Conservation (phyloP, 2,329 filamentous ascomycete genomes). For the Hypoxylon sp. region DNA sequence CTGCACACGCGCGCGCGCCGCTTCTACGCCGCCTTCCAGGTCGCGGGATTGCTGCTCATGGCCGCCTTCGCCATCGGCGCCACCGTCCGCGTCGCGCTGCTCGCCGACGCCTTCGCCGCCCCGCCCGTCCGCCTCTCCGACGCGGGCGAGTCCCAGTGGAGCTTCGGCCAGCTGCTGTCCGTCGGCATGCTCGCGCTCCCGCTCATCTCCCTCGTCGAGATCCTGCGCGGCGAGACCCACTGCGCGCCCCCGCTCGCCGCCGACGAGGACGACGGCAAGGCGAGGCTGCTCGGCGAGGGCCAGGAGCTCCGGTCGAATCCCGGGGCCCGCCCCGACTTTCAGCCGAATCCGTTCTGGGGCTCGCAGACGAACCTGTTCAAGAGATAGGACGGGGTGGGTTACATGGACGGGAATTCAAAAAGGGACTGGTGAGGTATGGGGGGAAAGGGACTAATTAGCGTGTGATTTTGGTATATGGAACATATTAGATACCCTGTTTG, state of each 20-base stretch:
- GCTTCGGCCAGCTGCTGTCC: conserved; percentile 69
- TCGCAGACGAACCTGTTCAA: conserved; percentile 49
- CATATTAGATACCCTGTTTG: conserved; percentile 24
- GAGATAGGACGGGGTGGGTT: conserved; percentile 35
- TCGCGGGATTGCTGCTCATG: conserved; percentile 63
- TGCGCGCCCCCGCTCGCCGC: conserved; percentile 41
- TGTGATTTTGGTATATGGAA: conserved; percentile 3
- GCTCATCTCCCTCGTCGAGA: conserved; percentile 66
- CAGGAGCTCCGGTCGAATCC: conserved; percentile 40
- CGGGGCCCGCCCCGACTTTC: conserved; percentile 44
- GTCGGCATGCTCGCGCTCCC: conserved; percentile 67
- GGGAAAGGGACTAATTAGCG: neutral
- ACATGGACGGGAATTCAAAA: neutral
- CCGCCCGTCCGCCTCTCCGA: conserved; percentile 59
- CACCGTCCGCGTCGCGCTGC: conserved; percentile 62
- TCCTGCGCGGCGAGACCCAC: conserved; percentile 57
- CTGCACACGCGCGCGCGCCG: conserved; percentile 63
- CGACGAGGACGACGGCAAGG: conserved; percentile 32
- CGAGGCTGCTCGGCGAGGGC: conserved; percentile 26
- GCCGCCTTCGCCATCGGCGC: conserved; percentile 65
- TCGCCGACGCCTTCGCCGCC: conserved; percentile 67
- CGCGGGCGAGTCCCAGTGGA: conserved; percentile 64
- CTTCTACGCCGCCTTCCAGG: conserved; percentile 63
- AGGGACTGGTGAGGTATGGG: neutral
- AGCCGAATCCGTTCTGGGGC: conserved; percentile 56